phyloP scores from a whole-genome alignment of 257 asterid species.

The Handroanthus guayacan region DNA sequence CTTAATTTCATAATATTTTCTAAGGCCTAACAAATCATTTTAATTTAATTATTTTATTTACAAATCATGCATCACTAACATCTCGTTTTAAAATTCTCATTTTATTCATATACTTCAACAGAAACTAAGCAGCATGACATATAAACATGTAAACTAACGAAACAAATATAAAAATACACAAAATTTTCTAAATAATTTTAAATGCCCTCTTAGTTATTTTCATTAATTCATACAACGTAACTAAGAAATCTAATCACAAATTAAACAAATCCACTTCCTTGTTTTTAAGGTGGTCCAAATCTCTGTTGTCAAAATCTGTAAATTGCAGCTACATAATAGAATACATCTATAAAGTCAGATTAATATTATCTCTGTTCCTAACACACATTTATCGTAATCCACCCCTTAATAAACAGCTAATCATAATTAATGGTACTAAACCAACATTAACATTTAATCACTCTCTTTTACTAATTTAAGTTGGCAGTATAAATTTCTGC shows the following conservation, averaged over 20 bases:
- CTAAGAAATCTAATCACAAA: neutral
- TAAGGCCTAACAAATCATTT: too few species aligned
- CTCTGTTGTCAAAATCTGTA: constrained; percentile 13
- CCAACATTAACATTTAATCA: neutral
- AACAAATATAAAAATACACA: too few species aligned
- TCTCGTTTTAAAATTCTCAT: too few species aligned
- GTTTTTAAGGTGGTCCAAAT: constrained; percentile 20
- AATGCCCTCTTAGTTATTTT: too few species aligned
- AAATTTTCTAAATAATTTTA: too few species aligned
- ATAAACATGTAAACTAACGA: too few species aligned
- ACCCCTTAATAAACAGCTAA: neutral
- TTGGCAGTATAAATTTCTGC: constrained; percentile 11
- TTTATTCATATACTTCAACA: too few species aligned
- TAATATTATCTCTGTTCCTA: neutral
- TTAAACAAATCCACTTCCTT: constrained; percentile 4
- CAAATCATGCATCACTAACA: too few species aligned
- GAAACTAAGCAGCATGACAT: too few species aligned
- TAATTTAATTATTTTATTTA: too few species aligned
- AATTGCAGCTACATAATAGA: neutral
- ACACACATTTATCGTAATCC: neutral
- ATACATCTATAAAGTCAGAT: neutral
- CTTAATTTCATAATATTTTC: too few species aligned
- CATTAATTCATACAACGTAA: neutral
- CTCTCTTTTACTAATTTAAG: neutral
- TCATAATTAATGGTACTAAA: neutral